Base-by-base conservation (phyloP, 495 filamentous ascomycete species). In the Pseudoneurospora amorphoporcata region DNA sequence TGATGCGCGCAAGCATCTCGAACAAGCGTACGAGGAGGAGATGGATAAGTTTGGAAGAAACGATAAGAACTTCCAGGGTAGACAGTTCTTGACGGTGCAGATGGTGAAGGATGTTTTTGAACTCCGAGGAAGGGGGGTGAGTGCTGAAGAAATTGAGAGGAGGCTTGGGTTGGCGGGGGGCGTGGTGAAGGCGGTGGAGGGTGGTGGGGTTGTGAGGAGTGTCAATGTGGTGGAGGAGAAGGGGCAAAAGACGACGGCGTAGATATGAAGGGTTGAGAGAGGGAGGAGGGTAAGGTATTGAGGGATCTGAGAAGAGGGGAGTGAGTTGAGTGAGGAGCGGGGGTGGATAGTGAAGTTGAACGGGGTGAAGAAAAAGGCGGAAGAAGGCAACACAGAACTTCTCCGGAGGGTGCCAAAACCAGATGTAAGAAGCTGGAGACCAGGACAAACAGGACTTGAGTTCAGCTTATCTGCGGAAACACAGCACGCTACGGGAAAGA, bases 21-120 rank as follows among this genome's bases (percentile, higher is more conserved):
- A 86, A 43, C 78, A 78, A 4, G 72, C 75, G 12, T 84, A 82
- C 14, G 73, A 80, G 0, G 72, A 72, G 12, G 83, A 86, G 74
- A 80, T 84, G 58, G 74, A 83, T 23, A 74, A 77, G 38, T 70
- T 76, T 29, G 79, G 78, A 1, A 4, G 53, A 3, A 65, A 65
- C 17, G 75, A 72, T 10, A 74, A 75, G 39, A 72, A 23, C 14
- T 70, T 77, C 23, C 47, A 75, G 38, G 82, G 83, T 0, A 76
- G 76, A 42, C 80, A 84, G 72, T 83, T 84, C 38, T 71, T 85
- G 29, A 81, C 85, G 37, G 76, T 84, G 8, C 72, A 68, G 12
- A 83, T 81, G 35, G 70, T 86, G 17, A 77, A 76, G 65, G 76
- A 82, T 17, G 76, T 80, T 7, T 70, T 86, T 9, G 70, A 79